Conservation (phyloP, 1,284 basidiomycete genomes). For the Austroboletus niveus region DNA sequence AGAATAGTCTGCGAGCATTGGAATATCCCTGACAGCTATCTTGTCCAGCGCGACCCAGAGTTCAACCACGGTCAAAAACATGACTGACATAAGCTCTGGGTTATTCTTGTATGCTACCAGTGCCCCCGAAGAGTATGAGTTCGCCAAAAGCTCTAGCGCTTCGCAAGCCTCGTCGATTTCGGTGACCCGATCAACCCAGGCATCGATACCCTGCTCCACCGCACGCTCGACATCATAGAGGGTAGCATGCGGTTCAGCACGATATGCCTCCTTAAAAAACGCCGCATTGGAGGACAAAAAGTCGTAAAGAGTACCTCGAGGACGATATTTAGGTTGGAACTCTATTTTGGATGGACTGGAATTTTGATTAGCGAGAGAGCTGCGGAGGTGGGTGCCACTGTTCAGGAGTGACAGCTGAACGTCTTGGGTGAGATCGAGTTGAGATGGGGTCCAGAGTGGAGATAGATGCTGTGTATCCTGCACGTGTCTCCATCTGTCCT, state of each 20-base stretch:
- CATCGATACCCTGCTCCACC: constrained; percentile 28
- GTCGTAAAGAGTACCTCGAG: constrained; percentile 9
- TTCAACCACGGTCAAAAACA: constrained; percentile 42
- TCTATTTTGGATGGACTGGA: neutral
- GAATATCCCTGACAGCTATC: constrained; percentile 31
- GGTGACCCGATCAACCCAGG: constrained; percentile 25
- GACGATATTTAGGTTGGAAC: constrained; percentile 13
- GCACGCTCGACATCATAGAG: constrained; percentile 35
- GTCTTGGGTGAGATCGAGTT: constrained; percentile 28
- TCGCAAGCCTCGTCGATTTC: constrained; percentile 5
- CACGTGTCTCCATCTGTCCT: constrained; percentile 12
- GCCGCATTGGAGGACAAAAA: constrained; percentile 13
- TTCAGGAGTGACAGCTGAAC: constrained; percentile 28
- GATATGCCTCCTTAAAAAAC: constrained; percentile 11
- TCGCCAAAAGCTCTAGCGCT: constrained; percentile 23
- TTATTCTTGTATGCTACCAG: constrained; percentile 29
- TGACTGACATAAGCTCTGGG: constrained; percentile 41
- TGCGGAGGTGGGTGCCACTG: constrained; percentile 22
- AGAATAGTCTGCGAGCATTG: constrained; percentile 41
- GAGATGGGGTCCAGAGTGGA: constrained; percentile 21
- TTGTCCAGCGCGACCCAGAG: constrained; percentile 47
- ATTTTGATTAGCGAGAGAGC: neutral
- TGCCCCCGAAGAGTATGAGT: constrained; percentile 30
- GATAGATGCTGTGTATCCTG: constrained; percentile 13
- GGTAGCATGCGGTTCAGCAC: constrained; percentile 15